Evolutionary conservation across 1,284 basidiomycete genomes (phyloP).

Genomic region (Heterobasidion occidentale): DNA sequence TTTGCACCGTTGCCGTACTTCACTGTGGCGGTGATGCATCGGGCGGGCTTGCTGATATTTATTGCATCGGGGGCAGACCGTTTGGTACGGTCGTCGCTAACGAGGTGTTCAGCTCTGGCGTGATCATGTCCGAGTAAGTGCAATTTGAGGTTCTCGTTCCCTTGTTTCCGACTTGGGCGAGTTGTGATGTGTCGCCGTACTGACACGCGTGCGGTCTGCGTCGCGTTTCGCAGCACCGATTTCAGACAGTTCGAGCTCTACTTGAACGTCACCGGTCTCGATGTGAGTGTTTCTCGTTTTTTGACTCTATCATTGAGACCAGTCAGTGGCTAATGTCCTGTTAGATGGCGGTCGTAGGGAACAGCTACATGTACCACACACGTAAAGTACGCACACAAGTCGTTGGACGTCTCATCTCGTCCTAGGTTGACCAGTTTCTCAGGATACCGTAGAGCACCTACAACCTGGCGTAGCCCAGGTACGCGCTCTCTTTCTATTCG

Average conservation of each 20-base stretch:
- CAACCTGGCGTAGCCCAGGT: slow-evolving; percentile 72
- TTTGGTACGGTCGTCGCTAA: slow-evolving; percentile 90
- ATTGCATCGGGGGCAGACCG: slow-evolving; percentile 39
- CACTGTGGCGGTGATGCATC: neutral
- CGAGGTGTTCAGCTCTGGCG: slow-evolving; percentile 90
- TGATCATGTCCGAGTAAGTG: slow-evolving; percentile 82
- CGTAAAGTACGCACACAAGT: slow-evolving; percentile 41
- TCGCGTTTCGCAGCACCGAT: slow-evolving; percentile 57
- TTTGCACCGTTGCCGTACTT: neutral
- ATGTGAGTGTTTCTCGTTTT: slow-evolving; percentile 38
- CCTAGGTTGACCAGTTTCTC: slow-evolving; percentile 1
- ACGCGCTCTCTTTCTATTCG: slow-evolving; percentile 1
- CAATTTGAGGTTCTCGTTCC: slow-evolving; percentile 6
- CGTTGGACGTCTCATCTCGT: neutral
- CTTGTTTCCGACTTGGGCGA: too few relatives aligned
- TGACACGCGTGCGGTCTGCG: neutral
- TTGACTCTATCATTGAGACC: neutral
- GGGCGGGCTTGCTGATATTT: too few relatives aligned
- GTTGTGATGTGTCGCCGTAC: too few relatives aligned
- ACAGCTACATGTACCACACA: slow-evolving; percentile 92
- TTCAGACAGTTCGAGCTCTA: slow-evolving; percentile 94
- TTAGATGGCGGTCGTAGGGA: slow-evolving; percentile 90
- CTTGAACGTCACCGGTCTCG: slow-evolving; percentile 79
- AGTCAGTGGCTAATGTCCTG: neutral
- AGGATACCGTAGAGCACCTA: slow-evolving; percentile 79